Evolutionary conservation across 179 eudicot species (phyloP).

Genomic region (Carnegiea gigantea): DNA sequence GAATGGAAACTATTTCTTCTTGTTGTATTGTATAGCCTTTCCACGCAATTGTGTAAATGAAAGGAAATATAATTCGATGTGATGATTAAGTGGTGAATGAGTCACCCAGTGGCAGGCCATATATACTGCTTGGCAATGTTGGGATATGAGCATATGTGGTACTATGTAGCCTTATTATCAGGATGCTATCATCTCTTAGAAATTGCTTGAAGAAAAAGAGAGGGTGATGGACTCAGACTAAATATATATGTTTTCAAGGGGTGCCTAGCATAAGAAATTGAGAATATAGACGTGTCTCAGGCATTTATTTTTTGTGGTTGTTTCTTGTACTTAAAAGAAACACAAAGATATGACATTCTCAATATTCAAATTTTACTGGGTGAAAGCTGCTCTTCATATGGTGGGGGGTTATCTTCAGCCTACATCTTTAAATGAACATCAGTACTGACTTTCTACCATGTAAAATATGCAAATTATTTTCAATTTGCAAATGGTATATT

Average conservation of each 20-base stretch:
- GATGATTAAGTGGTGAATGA: too few species aligned
- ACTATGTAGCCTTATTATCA: background rate
- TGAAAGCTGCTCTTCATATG: background rate
- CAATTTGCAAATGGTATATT: background rate
- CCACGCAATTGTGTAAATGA: background rate
- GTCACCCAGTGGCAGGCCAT: too few species aligned
- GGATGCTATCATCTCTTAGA: background rate
- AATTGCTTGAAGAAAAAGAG: background rate
- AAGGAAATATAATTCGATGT: background rate
- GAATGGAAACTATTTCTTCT: background rate
- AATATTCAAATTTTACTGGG: background rate
- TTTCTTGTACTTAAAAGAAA: background rate
- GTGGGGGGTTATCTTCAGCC: background rate
- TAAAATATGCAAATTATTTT: background rate
- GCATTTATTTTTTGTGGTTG: too few species aligned
- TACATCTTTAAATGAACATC: background rate
- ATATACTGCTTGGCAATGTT: background rate
- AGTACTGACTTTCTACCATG: background rate
- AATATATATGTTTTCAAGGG: background rate
- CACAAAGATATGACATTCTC: background rate
- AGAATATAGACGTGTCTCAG: too few species aligned
- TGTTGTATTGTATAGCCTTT: background rate
- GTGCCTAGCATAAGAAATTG: background rate
- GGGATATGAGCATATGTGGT: background rate
- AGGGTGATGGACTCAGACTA: background rate